A percentile compares a stretch with the other conserved stretches of the same genome.
These are phyloP conservation scores for Aulographum hederae DNA, from an alignment of 2,329 filamentous ascomycete genomes.

Conservation along the genomic window DNA sequence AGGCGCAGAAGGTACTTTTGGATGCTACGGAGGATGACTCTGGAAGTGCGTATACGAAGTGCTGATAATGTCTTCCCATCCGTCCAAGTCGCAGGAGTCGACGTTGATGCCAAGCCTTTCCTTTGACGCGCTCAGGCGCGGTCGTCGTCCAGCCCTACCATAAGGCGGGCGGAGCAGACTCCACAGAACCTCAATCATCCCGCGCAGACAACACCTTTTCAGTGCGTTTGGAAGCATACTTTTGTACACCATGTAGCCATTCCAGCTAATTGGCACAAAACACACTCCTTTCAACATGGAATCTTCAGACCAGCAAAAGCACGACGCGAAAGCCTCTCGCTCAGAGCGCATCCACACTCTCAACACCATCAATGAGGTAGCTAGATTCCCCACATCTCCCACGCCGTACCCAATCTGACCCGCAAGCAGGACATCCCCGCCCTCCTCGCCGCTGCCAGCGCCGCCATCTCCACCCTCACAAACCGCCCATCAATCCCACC, in stretches of 20 bases:
- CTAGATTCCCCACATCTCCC: background rate
- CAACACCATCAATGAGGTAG: constrained; percentile 11
- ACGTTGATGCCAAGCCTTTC: too few relatives aligned
- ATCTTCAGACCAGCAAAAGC: constrained; percentile 7
- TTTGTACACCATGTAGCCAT: background rate
- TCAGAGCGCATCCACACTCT: constrained; percentile 7
- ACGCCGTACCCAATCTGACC: constrained; percentile 8
- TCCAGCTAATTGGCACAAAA: constrained; percentile 4
- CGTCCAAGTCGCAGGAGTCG: too few relatives aligned
- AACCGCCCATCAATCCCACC: constrained; percentile 34
- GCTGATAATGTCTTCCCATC: background rate
- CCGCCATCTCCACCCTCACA: constrained; percentile 45
- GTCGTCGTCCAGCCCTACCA: background rate
- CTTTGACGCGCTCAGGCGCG: too few relatives aligned
- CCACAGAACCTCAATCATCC: background rate
- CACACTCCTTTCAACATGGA: constrained; percentile 9
- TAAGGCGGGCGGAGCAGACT: background rate
- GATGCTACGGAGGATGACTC: background rate
- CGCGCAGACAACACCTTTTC: background rate
- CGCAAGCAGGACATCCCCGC: constrained; percentile 27
- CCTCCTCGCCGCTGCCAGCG: constrained; percentile 39
- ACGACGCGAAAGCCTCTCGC: background rate
- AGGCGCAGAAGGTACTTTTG: background rate
- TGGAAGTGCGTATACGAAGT: background rate
- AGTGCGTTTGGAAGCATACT: background rate